Percentiles rank a stretch among this genome's conserved stretches.
Conservation (phyloP, 208 protist genomes). For the Trichomonas vaginalis region DNA sequence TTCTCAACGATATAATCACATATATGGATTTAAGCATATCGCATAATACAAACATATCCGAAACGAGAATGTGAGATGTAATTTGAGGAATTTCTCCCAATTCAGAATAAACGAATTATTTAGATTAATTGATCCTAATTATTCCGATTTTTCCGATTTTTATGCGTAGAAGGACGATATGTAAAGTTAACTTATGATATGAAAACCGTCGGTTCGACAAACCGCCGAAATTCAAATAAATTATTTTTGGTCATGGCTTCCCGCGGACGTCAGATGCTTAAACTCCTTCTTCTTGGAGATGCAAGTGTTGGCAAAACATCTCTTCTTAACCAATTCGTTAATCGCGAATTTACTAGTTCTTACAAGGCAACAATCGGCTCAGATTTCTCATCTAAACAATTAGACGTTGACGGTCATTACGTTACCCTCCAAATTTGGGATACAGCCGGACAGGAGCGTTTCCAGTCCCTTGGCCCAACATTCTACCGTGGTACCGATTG, state of each 20-base stretch:
- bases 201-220: too few relatives aligned
- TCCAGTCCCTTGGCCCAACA: slow-evolving; percentile 36
- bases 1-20: too few relatives aligned
- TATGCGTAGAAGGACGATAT: too few relatives aligned
- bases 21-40: too few relatives aligned
- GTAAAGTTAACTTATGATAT: too few relatives aligned
- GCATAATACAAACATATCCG: too few relatives aligned
- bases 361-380: slow-evolving; percentile 46
- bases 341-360: slow-evolving; percentile 29
- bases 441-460: slow-evolving; percentile 43
- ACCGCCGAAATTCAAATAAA: too few relatives aligned
- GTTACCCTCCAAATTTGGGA: slow-evolving; percentile 25
- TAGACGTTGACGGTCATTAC: slow-evolving; percentile 30
- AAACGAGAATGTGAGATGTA: too few relatives aligned
- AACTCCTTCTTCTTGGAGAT: slow-evolving; percentile 32
- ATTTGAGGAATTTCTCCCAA: too few relatives aligned
- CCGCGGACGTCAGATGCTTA: not conserved
- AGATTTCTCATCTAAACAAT: slow-evolving; percentile 46
- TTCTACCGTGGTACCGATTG: slow-evolving; percentile 43
- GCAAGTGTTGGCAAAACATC: slow-evolving; percentile 35
- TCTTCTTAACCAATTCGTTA: slow-evolving; percentile 29
- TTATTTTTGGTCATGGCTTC: not conserved
- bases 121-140: too few relatives aligned
- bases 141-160: too few relatives aligned
- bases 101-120: too few relatives aligned